phyloP scores from a whole-genome alignment of 2,329 filamentous ascomycete species.

The Nothomitra cinnamomea region DNA sequence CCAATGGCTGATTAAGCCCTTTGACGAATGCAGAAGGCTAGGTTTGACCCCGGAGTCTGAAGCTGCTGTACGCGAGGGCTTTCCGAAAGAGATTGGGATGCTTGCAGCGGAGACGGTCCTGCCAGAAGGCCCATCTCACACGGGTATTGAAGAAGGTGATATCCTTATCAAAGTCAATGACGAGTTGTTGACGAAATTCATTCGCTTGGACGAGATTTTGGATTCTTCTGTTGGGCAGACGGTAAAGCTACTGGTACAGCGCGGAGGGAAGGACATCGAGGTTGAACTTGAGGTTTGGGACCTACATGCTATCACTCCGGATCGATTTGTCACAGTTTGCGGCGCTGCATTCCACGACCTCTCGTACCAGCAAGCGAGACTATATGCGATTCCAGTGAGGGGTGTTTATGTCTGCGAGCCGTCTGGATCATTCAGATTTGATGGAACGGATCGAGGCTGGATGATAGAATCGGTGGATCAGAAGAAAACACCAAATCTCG shows the following conservation, averaged over 20 bases:
- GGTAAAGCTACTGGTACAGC: conserved; percentile 70
- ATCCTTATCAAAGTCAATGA: conserved; percentile 86
- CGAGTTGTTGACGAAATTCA: conserved; percentile 83
- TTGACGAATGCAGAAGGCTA: conserved; percentile 85
- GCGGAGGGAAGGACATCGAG: conserved; percentile 74
- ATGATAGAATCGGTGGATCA: conserved; percentile 86
- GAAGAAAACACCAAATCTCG: conserved; percentile 72
- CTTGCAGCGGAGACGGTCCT: conserved; percentile 90
- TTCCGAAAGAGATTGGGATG: conserved; percentile 92
- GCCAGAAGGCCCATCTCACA: conserved; percentile 72
- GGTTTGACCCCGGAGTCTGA: conserved; percentile 78
- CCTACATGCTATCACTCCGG: conserved; percentile 84
- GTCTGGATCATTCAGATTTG: conserved; percentile 85
- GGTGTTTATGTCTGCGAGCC: conserved; percentile 94
- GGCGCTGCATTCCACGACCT: conserved; percentile 91
- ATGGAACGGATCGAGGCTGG: conserved; percentile 82
- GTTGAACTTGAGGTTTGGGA: conserved; percentile 76
- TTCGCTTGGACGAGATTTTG: conserved; percentile 76
- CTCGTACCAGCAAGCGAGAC: conserved; percentile 92
- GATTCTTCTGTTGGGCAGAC: conserved; percentile 69
- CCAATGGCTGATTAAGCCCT: conserved; percentile 91
- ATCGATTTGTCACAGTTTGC: conserved; percentile 85
- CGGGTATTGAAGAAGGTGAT: conserved; percentile 84
- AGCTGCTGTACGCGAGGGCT: conserved; percentile 61
- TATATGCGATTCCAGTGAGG: conserved; percentile 82